Evolutionary conservation across 495 filamentous ascomycete species (phyloP).

Genomic region (Letharia lupina): DNA sequence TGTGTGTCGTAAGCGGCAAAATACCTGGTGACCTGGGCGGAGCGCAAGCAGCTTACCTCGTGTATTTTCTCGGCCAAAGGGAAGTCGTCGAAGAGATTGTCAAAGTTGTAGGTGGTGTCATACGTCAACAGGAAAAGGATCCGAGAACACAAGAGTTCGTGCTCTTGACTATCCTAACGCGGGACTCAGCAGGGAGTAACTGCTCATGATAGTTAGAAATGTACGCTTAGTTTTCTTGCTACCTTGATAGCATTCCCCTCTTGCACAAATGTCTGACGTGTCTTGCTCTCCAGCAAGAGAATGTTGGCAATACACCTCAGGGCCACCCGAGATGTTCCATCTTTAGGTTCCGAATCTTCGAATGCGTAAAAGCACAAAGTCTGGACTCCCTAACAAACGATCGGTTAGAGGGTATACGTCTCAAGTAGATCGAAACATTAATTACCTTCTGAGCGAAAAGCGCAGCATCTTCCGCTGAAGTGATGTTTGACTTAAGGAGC

Average conservation of each 20-base stretch:
- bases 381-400: slow-evolving; percentile 55
- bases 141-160: slow-evolving; percentile 79
- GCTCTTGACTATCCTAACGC: slow-evolving; percentile 63
- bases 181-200: background rate
- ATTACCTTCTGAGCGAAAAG: slow-evolving; percentile 7
- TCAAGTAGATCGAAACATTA: background rate
- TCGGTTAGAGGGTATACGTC: background rate
- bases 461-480: slow-evolving; percentile 8
- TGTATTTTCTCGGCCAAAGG: slow-evolving; percentile 62
- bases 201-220: background rate
- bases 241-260: slow-evolving; percentile 63
- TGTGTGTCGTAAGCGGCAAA: slow-evolving; percentile 23
- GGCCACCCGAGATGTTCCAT: slow-evolving; percentile 62
- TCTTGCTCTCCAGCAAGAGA: slow-evolving; percentile 59
- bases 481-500: slow-evolving; percentile 6
- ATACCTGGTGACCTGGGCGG: background rate
- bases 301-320: slow-evolving; percentile 84
- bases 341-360: slow-evolving; percentile 44
- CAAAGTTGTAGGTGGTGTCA: slow-evolving; percentile 60
- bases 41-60: slow-evolving; percentile 33
- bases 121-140: slow-evolving; percentile 86
- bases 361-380: slow-evolving; percentile 66
- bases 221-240: slow-evolving; percentile 61
- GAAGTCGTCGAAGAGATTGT: slow-evolving; percentile 59
- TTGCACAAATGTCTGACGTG: slow-evolving; percentile 74